phyloP scores from a whole-genome alignment of 2,329 filamentous ascomycete genomes.

The Bipolaris bicolor region DNA sequence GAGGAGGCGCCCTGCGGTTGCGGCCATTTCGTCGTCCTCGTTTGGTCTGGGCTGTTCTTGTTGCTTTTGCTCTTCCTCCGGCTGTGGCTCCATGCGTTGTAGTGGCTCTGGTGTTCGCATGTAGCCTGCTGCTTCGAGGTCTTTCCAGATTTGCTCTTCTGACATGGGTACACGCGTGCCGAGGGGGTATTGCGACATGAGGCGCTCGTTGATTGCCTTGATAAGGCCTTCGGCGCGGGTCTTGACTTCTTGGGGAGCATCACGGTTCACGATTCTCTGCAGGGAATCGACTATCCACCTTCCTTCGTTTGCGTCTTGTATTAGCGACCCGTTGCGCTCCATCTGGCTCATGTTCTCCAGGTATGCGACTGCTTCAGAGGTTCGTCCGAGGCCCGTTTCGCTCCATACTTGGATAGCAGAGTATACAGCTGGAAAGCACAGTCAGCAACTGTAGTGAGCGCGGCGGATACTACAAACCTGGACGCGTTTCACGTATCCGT shows the following conservation, averaged over 20 bases:
- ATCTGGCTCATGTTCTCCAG: conserved; percentile 34
- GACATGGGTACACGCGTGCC: conserved; percentile 26
- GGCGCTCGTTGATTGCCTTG: conserved; percentile 40
- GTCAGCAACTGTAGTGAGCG: conserved; percentile 23
- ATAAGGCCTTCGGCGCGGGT: conserved; percentile 36
- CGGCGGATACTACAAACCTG: conserved; percentile 38
- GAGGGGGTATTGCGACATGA: conserved; percentile 47
- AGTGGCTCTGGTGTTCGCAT: conserved; percentile 26
- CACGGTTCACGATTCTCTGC: conserved; percentile 35
- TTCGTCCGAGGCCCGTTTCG: conserved; percentile 38
- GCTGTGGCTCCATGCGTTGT: conserved; percentile 29
- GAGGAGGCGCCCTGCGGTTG: conserved; percentile 73
- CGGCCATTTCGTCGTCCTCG: conserved; percentile 71
- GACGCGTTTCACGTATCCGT: conserved; percentile 42
- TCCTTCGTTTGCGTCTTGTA: conserved; percentile 41
- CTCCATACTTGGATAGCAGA: conserved; percentile 43
- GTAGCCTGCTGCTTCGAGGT: conserved; percentile 41
- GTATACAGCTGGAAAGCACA: conserved; percentile 34
- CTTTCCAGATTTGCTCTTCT: conserved; percentile 37
- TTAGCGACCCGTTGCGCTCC: conserved; percentile 33
- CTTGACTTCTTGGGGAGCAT: conserved; percentile 34
- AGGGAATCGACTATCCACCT: conserved; percentile 43
- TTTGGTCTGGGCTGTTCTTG: conserved; percentile 28
- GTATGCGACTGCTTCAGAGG: conserved; percentile 33
- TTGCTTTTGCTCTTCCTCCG: conserved; percentile 37